Conservation (phyloP, 345 rosid species). For the Citrus australasica region DNA sequence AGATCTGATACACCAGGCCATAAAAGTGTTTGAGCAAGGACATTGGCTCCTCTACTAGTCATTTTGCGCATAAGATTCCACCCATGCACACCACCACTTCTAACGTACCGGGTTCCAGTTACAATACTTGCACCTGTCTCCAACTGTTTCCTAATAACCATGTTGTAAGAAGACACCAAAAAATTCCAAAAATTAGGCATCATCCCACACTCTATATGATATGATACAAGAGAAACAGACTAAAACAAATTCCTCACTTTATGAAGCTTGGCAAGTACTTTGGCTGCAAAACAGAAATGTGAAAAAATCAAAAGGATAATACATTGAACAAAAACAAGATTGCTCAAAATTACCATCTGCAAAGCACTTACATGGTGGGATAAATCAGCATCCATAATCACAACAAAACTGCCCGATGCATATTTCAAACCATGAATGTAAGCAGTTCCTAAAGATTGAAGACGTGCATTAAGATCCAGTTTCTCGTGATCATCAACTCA, state of each 20-base stretch:
- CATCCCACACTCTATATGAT: not conserved
- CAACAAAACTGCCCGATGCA: constrained; percentile 88
- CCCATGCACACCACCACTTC: constrained; percentile 91
- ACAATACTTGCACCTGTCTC: constrained; percentile 93
- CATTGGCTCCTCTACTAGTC: constrained; percentile 98
- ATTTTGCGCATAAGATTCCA: constrained; percentile 98
- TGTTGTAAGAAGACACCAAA: not conserved
- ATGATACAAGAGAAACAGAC: constrained; percentile 2
- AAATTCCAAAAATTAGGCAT: constrained; percentile 12
- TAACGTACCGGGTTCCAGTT: constrained; percentile 88
- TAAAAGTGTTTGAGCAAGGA: constrained; percentile 86
- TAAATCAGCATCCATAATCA: constrained; percentile 98
- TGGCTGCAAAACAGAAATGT: constrained; percentile 60
- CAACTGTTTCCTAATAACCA: constrained; percentile 64
- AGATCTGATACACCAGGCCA: constrained; percentile 99
- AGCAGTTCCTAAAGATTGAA: constrained; percentile 70
- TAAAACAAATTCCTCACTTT: constrained; percentile 54
- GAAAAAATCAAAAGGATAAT: constrained; percentile 4
- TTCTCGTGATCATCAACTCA: not conserved
- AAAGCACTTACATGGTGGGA: constrained; percentile 86
- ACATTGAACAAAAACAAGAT: not conserved
- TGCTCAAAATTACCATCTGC: not conserved
- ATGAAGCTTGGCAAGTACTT: constrained; percentile 91
- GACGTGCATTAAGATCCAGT: constrained; percentile 11
- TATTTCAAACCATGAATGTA: constrained; percentile 87